Base-by-base conservation (phyloP, 805 yeast species). In the Wickerhamomyces strasburgensis region DNA sequence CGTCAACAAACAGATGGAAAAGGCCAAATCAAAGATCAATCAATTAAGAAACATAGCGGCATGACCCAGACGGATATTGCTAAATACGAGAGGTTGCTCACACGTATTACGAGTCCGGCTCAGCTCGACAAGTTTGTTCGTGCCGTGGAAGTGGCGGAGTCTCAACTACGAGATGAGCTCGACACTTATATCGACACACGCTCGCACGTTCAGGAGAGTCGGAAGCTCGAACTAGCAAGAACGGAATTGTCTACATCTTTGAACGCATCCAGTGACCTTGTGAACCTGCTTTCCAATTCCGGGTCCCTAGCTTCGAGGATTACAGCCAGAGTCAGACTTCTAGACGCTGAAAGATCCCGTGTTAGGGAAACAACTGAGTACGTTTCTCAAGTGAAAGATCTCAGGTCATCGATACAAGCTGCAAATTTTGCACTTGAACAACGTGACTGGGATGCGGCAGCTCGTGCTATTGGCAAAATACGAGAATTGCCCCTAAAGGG, bases 391-490 rank as follows among this genome's bases (percentile, higher is more conserved):
- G 81, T 84, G 1, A 78, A 80, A 42, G 58, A 68, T n/a, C 62
- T 90, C 42, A 83, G 83, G 51, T 69, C 70, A 23, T 76, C 78
- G 47, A 71, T 90, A 9, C 67, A 73, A 29, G 78, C 78, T 37
- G 81, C 86, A 5, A 64, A 77, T 50, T 73, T 74, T 33, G 84
- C 95, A 5, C 70, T 90, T 36, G 80, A 76, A 25, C 72, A 73
- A 23, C 60, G 72, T 21, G 75, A 85, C 48, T 87, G 93, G 84
- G 75, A 72, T 19, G 56, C 73, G n/a, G 96, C 95, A 1, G 90
- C 96, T 0, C 65, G 64, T 37, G 73, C 87, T 14, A 81, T 88
- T 5, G 52, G 60, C 39, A 64, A 63, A 19, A 76, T 82, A 4
- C 62, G 72, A 32, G 38, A 55, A 6, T 61, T 90, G 27, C 85